phyloP scores from a whole-genome alignment of 345 rosid species.

The Jatropha curcas region DNA sequence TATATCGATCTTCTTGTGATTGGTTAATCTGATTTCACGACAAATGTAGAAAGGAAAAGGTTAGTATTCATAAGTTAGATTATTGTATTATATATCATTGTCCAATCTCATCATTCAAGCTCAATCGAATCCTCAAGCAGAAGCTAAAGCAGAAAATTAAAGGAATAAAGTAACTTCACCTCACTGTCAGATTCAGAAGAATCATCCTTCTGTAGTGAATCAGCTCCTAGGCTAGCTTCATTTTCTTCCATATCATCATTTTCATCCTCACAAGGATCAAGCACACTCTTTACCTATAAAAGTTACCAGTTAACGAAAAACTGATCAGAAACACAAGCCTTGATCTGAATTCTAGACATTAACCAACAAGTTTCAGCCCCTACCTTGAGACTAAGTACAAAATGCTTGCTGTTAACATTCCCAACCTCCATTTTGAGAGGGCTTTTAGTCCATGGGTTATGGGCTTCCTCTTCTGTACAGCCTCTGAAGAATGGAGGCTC shows the following conservation, averaged over 20 bases:
- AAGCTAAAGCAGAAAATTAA: slow-evolving; percentile 7
- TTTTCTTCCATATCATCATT: slow-evolving; percentile 70
- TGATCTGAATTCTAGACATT: slow-evolving; percentile 13
- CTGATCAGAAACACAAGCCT: slow-evolving; percentile 1
- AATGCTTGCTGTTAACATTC: slow-evolving; percentile 94
- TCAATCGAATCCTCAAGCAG: neutral
- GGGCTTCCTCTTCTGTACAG: slow-evolving; percentile 81
- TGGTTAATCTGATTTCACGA: slow-evolving; percentile 55
- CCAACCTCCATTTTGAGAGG: slow-evolving; percentile 97
- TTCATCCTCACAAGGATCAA: slow-evolving; percentile 96
- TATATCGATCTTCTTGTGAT: slow-evolving; percentile 57
- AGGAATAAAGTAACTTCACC: slow-evolving; percentile 44
- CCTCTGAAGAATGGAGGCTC: slow-evolving; percentile 96
- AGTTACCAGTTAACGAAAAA: slow-evolving; percentile 12
- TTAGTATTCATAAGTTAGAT: neutral
- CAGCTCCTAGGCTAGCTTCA: slow-evolving; percentile 62
- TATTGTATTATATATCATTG: neutral
- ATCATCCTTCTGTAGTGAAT: slow-evolving; percentile 56
- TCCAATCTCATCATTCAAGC: slow-evolving; percentile 8
- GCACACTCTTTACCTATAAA: slow-evolving; percentile 90
- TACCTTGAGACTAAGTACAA: slow-evolving; percentile 83
- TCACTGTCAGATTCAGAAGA: slow-evolving; percentile 81
- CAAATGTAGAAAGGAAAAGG: neutral
- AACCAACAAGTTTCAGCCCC: slow-evolving; percentile 13
- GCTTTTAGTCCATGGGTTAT: slow-evolving; percentile 74